Base-by-base conservation (phyloP, 345 rosid genomes). In the Heritiera littoralis region DNA sequence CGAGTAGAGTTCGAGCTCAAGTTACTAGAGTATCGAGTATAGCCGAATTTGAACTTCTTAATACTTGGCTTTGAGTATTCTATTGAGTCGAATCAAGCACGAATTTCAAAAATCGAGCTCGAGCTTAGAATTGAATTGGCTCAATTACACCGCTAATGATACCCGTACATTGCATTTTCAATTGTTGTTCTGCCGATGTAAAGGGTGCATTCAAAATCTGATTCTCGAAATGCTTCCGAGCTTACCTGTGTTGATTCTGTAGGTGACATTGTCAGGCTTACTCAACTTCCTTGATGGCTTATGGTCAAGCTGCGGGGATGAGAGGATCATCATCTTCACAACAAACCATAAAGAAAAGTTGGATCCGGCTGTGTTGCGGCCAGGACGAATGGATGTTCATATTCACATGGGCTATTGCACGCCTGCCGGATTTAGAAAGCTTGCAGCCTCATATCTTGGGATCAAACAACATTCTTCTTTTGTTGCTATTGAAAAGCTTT, bases 271-370 rank as follows among this genome's bases (percentile, higher is more conserved):
- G n/a, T 78, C 84, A n/a, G 81, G 78, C 3, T 54, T 81, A 71
- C 81, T 78, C 6, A 73, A 81, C 65, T 81, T 81, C 63, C 64
- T 81, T 5, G 84, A 81, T 66, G 84, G 81, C 7, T 81, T 81
- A 55, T 81, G 84, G 84, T 77, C 84, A 20, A 77, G 74, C 32
- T 81, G 78, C 46, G 80, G 80, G 23, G 80, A 81, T 9, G 80
- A 81, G 30, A 81, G 81, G 80, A 72, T 81, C 54, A 77, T 77
- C 63, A 77, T 81, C 61, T 74, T 81, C 70, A 78, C 84, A 1
- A 78, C 81, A 5, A 78, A 78, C 67, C 69, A 78, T 23, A 81
- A 74, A 45, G 79, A 78, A 15, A 74, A 61, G 72, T 28, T 82
- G 76, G 79, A 82, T 28, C 66, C 72, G 14, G 81, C 84, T 67